Base-by-base conservation (phyloP, 2,329 filamentous ascomycete species). In the Penicillium freii region DNA sequence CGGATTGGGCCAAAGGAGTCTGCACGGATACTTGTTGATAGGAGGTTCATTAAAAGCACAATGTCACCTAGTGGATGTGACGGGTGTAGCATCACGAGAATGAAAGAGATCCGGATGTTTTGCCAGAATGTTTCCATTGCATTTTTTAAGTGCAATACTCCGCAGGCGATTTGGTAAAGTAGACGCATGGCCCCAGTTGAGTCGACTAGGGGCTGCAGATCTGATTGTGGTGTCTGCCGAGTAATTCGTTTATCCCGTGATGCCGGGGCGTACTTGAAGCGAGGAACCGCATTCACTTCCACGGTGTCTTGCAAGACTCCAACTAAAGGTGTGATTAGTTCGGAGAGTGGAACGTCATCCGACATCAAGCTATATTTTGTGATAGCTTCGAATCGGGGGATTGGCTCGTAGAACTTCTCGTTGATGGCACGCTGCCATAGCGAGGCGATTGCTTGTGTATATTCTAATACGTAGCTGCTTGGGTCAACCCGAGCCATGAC, bases 61-160 rank as follows among this genome's bases (percentile, higher is more conserved):
- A 87, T 83, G 45, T 86, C 81, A 7, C 73, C 67, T n/a, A 84
- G 72, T 7, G 80, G 82, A 57, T 87, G 84, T 40, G 80, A 80
- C 59, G 80, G 80, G 62, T 82, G 81, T 5, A 87, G 73, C 70
- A 86, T 81, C 68, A 86, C 78, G 33, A 86, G 70, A n/a, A 83
- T 76, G 64, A 85, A 85, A 34, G 82, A 80, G 54, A 80, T 81
- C 13, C 81, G 77, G 56, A 87, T 80, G n/a, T 73, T 69, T 33
- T 75, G 73, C 85, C 85, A 88, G 63, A 87, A 82, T 13, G 67
- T 72, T 19, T 73, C 68, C 23, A 77, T 69, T 2, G 79, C 75
- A 2, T 73, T 71, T 19, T 78, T 75, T 5, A 72, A 56, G 27
- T 77, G 73, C 7, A 80, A 66, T 57, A 82, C 80, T 59, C 75